These are phyloP conservation scores for Suhomyces coccinellae DNA, from an alignment of 1,139 yeast species.

Conservation along the genomic window DNA sequence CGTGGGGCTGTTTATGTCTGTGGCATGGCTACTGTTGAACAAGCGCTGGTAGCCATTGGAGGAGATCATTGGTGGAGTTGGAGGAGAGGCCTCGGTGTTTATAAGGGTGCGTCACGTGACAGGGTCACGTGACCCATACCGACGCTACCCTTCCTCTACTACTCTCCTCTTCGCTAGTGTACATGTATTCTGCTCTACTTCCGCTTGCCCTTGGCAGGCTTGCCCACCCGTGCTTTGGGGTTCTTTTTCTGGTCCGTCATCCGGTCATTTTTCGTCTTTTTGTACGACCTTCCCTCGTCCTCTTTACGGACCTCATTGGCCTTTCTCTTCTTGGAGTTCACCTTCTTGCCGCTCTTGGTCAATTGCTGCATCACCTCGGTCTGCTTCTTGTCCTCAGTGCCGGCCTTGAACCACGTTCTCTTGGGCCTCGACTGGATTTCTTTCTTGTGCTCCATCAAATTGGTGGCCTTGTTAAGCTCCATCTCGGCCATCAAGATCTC, in stretches of 20 bases:
- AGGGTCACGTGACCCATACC: background rate
- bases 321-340: constrained; percentile 32
- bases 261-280: constrained; percentile 72
- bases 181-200: background rate
- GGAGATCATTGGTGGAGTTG: constrained; percentile 10
- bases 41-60: constrained; percentile 28
- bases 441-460: constrained; percentile 71
- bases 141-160: too few relatives aligned
- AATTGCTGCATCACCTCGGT: constrained; percentile 49
- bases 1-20: constrained; percentile 40
- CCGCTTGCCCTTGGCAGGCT: constrained; percentile 16
- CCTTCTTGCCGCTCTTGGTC: constrained; percentile 45
- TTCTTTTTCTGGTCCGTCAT: constrained; percentile 46
- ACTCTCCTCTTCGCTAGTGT: background rate
- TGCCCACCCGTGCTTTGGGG: constrained; percentile 20
- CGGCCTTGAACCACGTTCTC: constrained; percentile 94
- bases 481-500: constrained; percentile 86
- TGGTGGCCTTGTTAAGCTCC: constrained; percentile 84
- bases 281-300: constrained; percentile 54
- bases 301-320: constrained; percentile 41
- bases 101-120: background rate
- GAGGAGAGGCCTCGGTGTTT: constrained; percentile 1
- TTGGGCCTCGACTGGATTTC: constrained; percentile 90
- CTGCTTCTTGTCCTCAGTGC: constrained; percentile 59
- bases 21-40: constrained; percentile 25